A percentile compares a stretch with the other conserved stretches of the same genome.
Conservation (phyloP, 208 protist genomes). For the Sergeia podlipaevii region DNA sequence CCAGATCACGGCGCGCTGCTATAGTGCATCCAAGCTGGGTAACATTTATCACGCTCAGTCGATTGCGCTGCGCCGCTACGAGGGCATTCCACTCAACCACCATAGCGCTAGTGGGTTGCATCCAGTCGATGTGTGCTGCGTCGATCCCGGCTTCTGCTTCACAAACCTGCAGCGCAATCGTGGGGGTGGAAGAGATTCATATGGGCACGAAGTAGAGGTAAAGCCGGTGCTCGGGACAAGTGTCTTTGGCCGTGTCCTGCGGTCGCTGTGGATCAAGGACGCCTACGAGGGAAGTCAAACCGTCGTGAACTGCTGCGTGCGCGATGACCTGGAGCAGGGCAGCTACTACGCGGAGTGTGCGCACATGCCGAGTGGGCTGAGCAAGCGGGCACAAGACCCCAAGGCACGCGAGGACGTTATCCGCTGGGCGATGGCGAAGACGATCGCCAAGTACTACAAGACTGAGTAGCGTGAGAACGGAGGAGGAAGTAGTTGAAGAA, state of each 20-base stretch:
- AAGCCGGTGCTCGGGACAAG: slow-evolving; percentile 40
- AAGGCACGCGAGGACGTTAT: slow-evolving; percentile 58
- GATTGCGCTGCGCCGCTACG: slow-evolving; percentile 61
- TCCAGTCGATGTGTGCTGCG: slow-evolving; percentile 61
- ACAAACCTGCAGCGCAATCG: slow-evolving; percentile 31
- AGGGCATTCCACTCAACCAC: slow-evolving; percentile 58
- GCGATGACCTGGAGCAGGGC: slow-evolving; percentile 53
- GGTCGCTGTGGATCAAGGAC: slow-evolving; percentile 69
- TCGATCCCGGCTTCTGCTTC: slow-evolving; percentile 67
- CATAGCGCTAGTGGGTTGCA: slow-evolving; percentile 55
- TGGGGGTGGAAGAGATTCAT: slow-evolving; percentile 14
- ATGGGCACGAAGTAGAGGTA: slow-evolving; percentile 10
- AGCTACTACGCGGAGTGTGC: slow-evolving; percentile 76
- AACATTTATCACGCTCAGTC: slow-evolving; percentile 81
- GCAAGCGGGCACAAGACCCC: slow-evolving; percentile 49
- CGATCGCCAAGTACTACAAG: slow-evolving; percentile 78
- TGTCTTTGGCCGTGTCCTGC: slow-evolving; percentile 45
- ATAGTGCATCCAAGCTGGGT: slow-evolving; percentile 80
- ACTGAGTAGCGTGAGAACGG: not conserved
- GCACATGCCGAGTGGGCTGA: slow-evolving; percentile 61
- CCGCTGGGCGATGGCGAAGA: slow-evolving; percentile 80
- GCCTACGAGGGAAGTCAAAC: slow-evolving; percentile 74
- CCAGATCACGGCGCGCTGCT: slow-evolving; percentile 62
- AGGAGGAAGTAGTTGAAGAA: no score
- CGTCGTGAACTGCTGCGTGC: slow-evolving; percentile 67